phyloP scores from a whole-genome alignment of 140 eudicot genomes.

The Stevia rebaudiana region DNA sequence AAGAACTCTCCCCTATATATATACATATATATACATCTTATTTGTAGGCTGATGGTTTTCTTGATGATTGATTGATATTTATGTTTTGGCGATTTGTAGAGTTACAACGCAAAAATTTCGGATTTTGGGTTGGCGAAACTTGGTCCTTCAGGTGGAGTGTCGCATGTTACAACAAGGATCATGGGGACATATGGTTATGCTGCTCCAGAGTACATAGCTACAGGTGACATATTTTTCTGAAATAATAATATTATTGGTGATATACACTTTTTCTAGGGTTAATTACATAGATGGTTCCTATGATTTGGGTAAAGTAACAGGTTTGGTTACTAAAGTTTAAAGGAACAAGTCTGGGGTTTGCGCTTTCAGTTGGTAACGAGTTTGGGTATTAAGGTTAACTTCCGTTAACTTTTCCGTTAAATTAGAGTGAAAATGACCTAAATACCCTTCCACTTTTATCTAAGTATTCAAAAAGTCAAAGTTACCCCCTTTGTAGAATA shows the following conservation, averaged over 20 bases:
- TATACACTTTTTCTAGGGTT: background rate
- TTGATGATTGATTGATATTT: constrained; percentile 3
- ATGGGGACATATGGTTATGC: constrained; percentile 97
- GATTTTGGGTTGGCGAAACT: constrained; percentile 88
- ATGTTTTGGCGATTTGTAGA: constrained; percentile 32
- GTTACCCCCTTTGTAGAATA: too few relatives aligned
- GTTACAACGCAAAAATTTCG: constrained; percentile 73
- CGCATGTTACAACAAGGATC: constrained; percentile 82
- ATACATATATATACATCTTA: too few relatives aligned
- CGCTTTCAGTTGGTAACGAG: too few relatives aligned
- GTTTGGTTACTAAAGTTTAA: too few relatives aligned
- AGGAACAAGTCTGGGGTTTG: too few relatives aligned
- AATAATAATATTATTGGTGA: background rate
- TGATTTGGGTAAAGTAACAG: too few relatives aligned
- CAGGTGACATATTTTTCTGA: constrained; percentile 49
- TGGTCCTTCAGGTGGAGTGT: constrained; percentile 70
- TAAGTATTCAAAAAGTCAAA: too few relatives aligned
- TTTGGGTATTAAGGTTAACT: too few relatives aligned
- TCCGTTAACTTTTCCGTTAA: too few relatives aligned
- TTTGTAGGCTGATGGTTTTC: background rate
- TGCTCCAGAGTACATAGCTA: constrained; percentile 92
- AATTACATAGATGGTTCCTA: too few relatives aligned
- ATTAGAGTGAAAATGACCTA: too few relatives aligned
- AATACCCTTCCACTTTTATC: background rate
- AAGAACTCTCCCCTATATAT: too few relatives aligned